Percentiles rank a stretch among this genome's conserved stretches.
Conservation (phyloP, 495 filamentous ascomycete genomes). For the Penicillium diatomitis region DNA sequence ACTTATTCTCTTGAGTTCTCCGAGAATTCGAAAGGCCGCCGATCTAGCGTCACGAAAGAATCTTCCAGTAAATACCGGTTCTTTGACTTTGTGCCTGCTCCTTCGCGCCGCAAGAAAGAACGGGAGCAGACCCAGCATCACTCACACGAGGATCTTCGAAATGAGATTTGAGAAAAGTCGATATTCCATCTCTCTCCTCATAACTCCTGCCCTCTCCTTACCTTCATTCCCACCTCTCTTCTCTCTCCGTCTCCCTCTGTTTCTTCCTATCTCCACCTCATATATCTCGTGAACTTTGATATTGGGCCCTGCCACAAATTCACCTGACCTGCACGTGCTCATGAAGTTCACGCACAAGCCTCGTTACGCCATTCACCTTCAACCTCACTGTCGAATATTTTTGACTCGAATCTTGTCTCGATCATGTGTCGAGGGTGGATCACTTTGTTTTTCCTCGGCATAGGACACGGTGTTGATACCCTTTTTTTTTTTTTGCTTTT, state of each 20-base stretch:
- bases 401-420: slow-evolving; percentile 1
- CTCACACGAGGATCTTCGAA: slow-evolving; percentile 31
- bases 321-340: slow-evolving; percentile 15
- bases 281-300: too few species aligned
- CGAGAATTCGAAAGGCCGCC: slow-evolving; percentile 31
- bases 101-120: slow-evolving; percentile 37
- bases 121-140: slow-evolving; percentile 32
- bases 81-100: slow-evolving; percentile 38
- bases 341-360: slow-evolving; percentile 26
- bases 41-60: slow-evolving; percentile 37
- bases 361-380: slow-evolving; percentile 1
- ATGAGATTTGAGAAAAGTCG: slow-evolving; percentile 19
- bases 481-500: slow-evolving; percentile 15
- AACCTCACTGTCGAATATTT: slow-evolving; percentile 14
- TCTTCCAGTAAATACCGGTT: slow-evolving; percentile 40
- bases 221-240: slow-evolving; percentile 6
- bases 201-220: slow-evolving; percentile 1
- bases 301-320: too few species aligned
- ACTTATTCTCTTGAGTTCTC: slow-evolving; percentile 38
- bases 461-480: slow-evolving; percentile 45
- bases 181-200: slow-evolving; percentile 1
- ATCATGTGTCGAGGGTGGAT: slow-evolving; percentile 7
- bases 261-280: too few species aligned
- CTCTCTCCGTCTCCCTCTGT: too few species aligned
- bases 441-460: slow-evolving; percentile 16